Conservation (phyloP, 73 alveolate species). For the Paramecium pentaurelia region DNA sequence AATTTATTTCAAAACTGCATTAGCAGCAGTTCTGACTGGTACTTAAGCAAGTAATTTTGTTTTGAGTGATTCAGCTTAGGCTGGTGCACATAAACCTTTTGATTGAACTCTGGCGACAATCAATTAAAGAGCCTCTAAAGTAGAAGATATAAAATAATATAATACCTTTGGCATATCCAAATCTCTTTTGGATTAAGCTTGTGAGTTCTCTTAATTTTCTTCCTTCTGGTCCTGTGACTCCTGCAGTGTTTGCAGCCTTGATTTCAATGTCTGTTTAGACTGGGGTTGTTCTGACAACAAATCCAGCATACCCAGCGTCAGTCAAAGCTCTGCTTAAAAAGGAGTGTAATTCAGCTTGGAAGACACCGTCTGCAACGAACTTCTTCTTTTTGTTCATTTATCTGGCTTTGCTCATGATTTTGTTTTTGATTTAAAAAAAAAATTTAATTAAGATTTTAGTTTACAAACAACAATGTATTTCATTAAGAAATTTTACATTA, state of each 20-base stretch:
- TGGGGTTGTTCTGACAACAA: constrained; percentile 84
- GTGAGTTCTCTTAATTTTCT: constrained; percentile 83
- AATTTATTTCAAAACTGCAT: constrained; percentile 79
- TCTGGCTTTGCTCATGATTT: constrained; percentile 23
- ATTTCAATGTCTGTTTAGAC: constrained; percentile 86
- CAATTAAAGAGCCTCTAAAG: constrained; percentile 74
- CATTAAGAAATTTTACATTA: background rate
- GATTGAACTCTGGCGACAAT: constrained; percentile 71
- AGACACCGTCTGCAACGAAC: constrained; percentile 91
- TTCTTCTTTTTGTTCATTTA: constrained; percentile 74
- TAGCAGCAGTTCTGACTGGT: constrained; percentile 91
- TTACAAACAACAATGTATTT: background rate
- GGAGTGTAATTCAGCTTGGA: constrained; percentile 90
- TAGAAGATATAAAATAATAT: background rate
- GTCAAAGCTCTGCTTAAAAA: constrained; percentile 77
- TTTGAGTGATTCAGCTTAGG: constrained; percentile 87
- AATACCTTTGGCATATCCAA: constrained; percentile 66
- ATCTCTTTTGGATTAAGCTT: constrained; percentile 87
- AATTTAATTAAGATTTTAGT: constrained; percentile 13
- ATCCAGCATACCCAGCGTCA: constrained; percentile 85
- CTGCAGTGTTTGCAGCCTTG: constrained; percentile 77
- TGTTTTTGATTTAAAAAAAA: constrained; percentile 10
- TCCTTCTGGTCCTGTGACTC: constrained; percentile 78
- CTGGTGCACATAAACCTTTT: constrained; percentile 86
- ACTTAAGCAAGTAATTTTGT: constrained; percentile 78